phyloP scores from a whole-genome alignment of 352 stramenopile genomes.

The Pythium myriotylum region DNA sequence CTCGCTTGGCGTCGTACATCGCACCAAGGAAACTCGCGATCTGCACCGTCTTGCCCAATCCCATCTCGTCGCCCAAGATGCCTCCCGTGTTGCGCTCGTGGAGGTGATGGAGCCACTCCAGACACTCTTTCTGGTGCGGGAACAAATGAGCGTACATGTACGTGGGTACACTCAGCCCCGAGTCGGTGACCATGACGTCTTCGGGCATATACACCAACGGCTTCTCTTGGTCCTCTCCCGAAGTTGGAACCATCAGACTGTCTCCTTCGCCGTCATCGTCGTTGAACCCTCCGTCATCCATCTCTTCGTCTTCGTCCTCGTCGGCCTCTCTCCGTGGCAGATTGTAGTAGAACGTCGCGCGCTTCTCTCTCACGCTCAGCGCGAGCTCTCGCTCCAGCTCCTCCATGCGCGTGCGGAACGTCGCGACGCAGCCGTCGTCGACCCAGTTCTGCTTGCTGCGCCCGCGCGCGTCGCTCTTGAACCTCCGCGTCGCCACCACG shows the following conservation, averaged over 20 bases:
- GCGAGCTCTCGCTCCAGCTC: constrained; percentile 10
- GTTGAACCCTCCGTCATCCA: constrained; percentile 43
- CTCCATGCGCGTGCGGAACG: constrained; percentile 19
- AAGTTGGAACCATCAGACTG: background rate
- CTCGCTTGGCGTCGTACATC: constrained; percentile 53
- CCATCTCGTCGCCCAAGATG: constrained; percentile 97
- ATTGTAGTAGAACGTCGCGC: constrained; percentile 31
- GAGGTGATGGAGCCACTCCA: constrained; percentile 97
- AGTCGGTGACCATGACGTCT: constrained; percentile 62
- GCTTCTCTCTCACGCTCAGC: constrained; percentile 18
- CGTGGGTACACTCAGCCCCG: constrained; percentile 63
- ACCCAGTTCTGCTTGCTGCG: constrained; percentile 31
- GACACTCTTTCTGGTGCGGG: constrained; percentile 93
- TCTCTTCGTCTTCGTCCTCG: constrained; percentile 10
- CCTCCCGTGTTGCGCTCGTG: constrained; percentile 96
- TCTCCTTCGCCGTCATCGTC: constrained; percentile 21
- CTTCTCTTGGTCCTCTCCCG: background rate
- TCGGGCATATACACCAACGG: constrained; percentile 40
- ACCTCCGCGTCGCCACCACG: background rate
- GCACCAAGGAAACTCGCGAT: constrained; percentile 83
- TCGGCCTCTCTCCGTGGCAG: constrained; percentile 3
- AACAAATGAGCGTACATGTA: constrained; percentile 87
- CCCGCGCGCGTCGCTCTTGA: constrained; percentile 18
- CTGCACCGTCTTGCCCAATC: constrained; percentile 97
- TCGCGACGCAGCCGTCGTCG: constrained; percentile 31